Evolutionary conservation across 73 alveolate species (phyloP), one percentile per base, ranked within the genome.

Genomic region (Symbiodinium pilosum): DNA sequence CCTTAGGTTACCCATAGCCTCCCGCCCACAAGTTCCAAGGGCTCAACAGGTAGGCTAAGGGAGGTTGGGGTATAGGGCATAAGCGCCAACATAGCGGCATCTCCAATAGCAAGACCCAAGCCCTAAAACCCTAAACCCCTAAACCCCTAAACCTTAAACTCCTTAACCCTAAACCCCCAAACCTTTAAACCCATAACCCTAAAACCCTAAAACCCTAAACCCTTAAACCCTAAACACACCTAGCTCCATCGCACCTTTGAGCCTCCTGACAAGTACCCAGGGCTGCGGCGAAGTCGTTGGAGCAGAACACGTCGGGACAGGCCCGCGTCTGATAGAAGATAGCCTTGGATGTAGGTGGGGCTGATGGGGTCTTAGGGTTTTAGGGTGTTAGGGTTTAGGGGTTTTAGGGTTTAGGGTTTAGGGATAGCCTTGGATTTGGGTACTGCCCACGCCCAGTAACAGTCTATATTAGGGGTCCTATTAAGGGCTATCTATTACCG

Each of bases 251-350:
- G 77, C 77, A 5, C 77, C 38, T 8, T 59, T 8, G 6, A 5
- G 8, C 34, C 38, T 16, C 77, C 34, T 16, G 9, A 14, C 77
- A 28, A 6, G 6, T 4, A 34, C 30, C 43, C 21, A 12, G 34
- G 85, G 85, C 43, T 21, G 28, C 30, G 85, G 11, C 85, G 26
- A 32, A 71, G 24, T 14, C 34, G 56, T 21, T 83, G 40, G 30
- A 51, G 73, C 94, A 87, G 26, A 26, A 20, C 16, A 47, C 42
- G 41, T 87, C 94, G 32, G 26, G 24, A 28, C 94, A 87, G 24
- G 84, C 43, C 1, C 40, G 83, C 28, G 94, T 39, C 41, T 54
- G 94, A 59, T 36, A 87, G 56, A 87, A 87, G 56, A 87, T 36
- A 54, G 94, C 94, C 94, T 87, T 47, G 83, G 83, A 30, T 3